Evolutionary conservation across 2,329 filamentous ascomycete genomes (phyloP).

Genomic region (Fusarium sp.): DNA sequence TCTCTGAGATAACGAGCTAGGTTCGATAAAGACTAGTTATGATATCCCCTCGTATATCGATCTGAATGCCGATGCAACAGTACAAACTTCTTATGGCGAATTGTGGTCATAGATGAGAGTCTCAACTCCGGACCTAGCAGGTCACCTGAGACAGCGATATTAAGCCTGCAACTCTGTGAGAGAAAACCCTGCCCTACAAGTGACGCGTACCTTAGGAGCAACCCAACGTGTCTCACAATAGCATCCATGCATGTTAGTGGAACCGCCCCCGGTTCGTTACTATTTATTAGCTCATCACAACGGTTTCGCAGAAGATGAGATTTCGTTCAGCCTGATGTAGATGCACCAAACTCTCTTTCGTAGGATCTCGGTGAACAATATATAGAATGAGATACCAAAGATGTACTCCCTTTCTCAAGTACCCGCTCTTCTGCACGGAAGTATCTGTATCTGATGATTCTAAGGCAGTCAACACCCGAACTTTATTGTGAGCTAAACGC

Average conservation of each 20-base stretch:
- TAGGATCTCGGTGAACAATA: neutral
- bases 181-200: neutral
- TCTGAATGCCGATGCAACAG: constrained; percentile 11
- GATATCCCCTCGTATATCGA: constrained; percentile 15
- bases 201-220: neutral
- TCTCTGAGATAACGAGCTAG: constrained; percentile 23
- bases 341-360: neutral
- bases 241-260: neutral
- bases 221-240: neutral
- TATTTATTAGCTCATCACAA: neutral
- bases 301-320: neutral
- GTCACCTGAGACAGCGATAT: constrained; percentile 19
- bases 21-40: constrained; percentile 20
- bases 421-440: neutral
- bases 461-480: neutral
- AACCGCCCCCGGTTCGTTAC: neutral
- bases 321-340: neutral
- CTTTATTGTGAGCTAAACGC: neutral
- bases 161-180: neutral
- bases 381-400: neutral
- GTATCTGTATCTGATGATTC: neutral
- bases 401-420: neutral
- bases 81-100: neutral
- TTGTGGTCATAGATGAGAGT: neutral
- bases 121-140: neutral